These are phyloP conservation scores for Alternaria brassicae DNA, from an alignment of 2,329 filamentous ascomycete genomes.

Conservation along the genomic window DNA sequence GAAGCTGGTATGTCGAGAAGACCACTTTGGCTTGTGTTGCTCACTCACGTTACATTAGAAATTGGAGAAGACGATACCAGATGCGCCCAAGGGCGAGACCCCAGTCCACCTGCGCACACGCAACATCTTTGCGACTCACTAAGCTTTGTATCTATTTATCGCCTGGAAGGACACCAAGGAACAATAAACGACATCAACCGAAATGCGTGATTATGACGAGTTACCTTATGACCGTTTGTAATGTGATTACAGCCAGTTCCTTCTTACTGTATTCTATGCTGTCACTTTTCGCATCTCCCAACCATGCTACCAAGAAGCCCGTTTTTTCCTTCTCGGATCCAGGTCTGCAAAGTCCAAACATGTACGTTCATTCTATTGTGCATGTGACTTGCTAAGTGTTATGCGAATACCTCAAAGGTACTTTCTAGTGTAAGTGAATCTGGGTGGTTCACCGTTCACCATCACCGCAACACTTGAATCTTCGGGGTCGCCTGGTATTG, in stretches of 20 bases:
- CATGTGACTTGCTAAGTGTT: background rate
- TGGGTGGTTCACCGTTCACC: slow-evolving; percentile 6
- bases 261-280: background rate
- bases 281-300: background rate
- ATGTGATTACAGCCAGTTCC: slow-evolving; percentile 15
- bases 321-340: background rate
- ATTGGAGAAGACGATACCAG: slow-evolving; percentile 61
- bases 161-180: slow-evolving; percentile 19
- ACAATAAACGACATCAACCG: slow-evolving; percentile 26
- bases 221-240: slow-evolving; percentile 18
- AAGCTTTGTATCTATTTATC: slow-evolving; percentile 42
- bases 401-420: background rate
- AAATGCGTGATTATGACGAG: slow-evolving; percentile 4
- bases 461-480: slow-evolving; percentile 10
- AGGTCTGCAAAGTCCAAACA: background rate
- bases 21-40: background rate
- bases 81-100: slow-evolving; percentile 56
- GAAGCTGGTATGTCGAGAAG: slow-evolving; percentile 76
- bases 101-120: slow-evolving; percentile 58
- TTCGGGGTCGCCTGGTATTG: background rate
- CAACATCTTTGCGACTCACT: slow-evolving; percentile 52
- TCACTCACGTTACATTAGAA: slow-evolving; percentile 45
- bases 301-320: background rate
- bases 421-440: background rate
- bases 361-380: background rate